phyloP scores from a whole-genome alignment of 768 basidiomycete species.

The Russula ochroleuca region DNA sequence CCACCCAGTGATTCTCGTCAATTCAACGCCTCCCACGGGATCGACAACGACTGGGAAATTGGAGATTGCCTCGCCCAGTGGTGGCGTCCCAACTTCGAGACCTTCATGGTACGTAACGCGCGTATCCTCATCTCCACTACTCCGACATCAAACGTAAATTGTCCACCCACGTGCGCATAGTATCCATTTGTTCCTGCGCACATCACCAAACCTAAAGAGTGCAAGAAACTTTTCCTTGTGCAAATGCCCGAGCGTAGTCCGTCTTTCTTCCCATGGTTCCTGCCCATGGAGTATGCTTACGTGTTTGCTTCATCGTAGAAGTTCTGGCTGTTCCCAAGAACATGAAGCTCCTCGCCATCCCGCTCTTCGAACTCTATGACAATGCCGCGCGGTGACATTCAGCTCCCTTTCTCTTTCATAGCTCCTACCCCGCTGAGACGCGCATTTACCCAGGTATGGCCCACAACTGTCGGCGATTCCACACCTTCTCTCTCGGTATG shows the following conservation, averaged over 20 bases:
- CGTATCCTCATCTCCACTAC: not conserved
- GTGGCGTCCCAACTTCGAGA: conserved; percentile 99
- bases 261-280: conserved; percentile 33
- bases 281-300: not conserved
- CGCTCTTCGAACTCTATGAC: conserved; percentile 95
- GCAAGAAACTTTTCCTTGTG: conserved; percentile 92
- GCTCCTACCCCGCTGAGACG: not conserved
- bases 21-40: conserved; percentile 69
- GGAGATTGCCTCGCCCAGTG: conserved; percentile 96
- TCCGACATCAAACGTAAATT: not conserved
- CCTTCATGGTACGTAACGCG: conserved; percentile 86
- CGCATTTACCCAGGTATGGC: conserved; percentile 55
- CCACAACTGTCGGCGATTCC: conserved; percentile 94
- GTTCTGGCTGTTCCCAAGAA: conserved; percentile 96
- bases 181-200: conserved; percentile 95
- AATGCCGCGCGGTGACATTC: conserved; percentile 76
- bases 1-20: conserved; percentile 69
- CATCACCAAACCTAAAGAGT: conserved; percentile 96
- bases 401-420: not conserved
- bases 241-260: conserved; percentile 92
- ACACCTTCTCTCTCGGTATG: conserved; percentile 79
- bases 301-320: conserved; percentile 45
- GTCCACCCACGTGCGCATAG: conserved; percentile 38
- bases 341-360: conserved; percentile 97
- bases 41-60: conserved; percentile 92